Evolutionary conservation across 2,329 filamentous ascomycete species (phyloP).

Genomic region (Trematosphaeria pertusa): DNA sequence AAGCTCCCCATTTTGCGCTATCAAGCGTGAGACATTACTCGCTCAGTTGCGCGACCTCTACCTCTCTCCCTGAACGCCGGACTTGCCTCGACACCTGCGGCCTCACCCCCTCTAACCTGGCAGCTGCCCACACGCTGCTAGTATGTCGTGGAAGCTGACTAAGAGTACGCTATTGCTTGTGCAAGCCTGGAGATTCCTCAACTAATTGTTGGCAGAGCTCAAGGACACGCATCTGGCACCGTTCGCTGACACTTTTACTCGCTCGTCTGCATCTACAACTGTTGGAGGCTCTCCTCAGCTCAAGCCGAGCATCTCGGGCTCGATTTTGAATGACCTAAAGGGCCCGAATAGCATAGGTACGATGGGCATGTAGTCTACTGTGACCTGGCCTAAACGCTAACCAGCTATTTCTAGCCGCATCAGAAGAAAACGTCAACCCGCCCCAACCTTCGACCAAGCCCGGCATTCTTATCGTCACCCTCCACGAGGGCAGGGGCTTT

Average conservation of each 20-base stretch:
- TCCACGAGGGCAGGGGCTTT: slow-evolving; percentile 91
- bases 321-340: slow-evolving; percentile 64
- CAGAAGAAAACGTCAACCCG: slow-evolving; percentile 78
- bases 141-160: slow-evolving; percentile 79
- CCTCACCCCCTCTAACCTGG: too few species aligned
- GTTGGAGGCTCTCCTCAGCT: slow-evolving; percentile 57
- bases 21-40: too few species aligned
- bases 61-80: too few species aligned
- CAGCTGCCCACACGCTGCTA: too few species aligned
- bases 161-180: slow-evolving; percentile 69
- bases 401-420: slow-evolving; percentile 72
- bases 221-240: slow-evolving; percentile 97
- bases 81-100: too few species aligned
- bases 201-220: slow-evolving; percentile 70
- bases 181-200: slow-evolving; percentile 1
- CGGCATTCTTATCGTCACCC: slow-evolving; percentile 93
- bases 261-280: slow-evolving; percentile 91
- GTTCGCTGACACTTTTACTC: slow-evolving; percentile 87
- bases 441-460: slow-evolving; percentile 77
- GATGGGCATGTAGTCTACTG: slow-evolving; percentile 9
- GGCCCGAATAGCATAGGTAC: slow-evolving; percentile 79
- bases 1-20: too few species aligned
- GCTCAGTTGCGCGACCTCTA: too few species aligned
- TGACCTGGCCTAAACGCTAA: slow-evolving; percentile 36
- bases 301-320: slow-evolving; percentile 57